Conservation (phyloP, 2,329 filamentous ascomycete genomes). For the Xylaria hypoxylon region DNA sequence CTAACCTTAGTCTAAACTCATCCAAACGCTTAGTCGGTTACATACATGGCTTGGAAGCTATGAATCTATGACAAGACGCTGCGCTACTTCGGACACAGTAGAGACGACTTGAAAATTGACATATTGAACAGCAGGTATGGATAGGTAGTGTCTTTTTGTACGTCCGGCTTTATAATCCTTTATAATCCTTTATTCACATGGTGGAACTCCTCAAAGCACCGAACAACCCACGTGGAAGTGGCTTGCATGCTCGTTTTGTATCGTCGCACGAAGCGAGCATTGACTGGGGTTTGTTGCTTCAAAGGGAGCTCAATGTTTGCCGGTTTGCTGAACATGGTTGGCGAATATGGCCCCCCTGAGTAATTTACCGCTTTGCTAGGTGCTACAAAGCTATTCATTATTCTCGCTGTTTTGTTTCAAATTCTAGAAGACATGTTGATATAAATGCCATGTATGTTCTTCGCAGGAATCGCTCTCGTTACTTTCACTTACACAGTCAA, state of each 20-base stretch:
- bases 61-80: no score
- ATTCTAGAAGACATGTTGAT: not conserved
- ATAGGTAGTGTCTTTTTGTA: not conserved
- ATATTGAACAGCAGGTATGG: not conserved
- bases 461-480: not conserved
- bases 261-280: not conserved
- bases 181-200: constrained; percentile 18
- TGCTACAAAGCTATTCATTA: constrained; percentile 30
- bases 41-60: no score
- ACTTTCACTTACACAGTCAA: not conserved
- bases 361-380: not conserved
- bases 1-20: no score
- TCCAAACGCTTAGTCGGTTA: no score
- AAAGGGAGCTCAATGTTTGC: not conserved
- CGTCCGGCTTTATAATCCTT: not conserved
- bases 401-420: not conserved
- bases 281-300: not conserved
- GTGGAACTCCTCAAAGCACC: constrained; percentile 19
- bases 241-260: not conserved
- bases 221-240: constrained; percentile 1
- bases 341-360: not conserved
- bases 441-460: not conserved
- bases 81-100: no score
- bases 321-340: no score
- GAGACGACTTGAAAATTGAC: not conserved